A percentile compares a stretch with the other conserved stretches of the same genome.
phyloP scores from a whole-genome alignment of 768 basidiomycete genomes.

The Hericium erinaceus region DNA sequence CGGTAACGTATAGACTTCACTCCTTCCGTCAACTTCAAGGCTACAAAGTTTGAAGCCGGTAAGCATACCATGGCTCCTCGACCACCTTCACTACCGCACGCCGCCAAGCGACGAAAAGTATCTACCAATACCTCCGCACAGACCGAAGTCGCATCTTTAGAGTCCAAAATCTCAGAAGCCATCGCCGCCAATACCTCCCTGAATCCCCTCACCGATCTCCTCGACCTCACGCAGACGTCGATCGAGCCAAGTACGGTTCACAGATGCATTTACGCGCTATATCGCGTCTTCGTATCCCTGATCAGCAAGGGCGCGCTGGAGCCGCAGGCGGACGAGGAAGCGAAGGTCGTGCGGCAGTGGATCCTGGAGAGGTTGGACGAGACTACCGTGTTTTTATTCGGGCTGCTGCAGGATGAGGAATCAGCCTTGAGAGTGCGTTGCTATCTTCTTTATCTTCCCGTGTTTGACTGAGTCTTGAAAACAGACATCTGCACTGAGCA shows the following conservation, averaged over 20 bases:
- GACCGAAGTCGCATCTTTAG: constrained; percentile 27
- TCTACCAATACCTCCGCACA: not conserved
- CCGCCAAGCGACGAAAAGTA: not conserved
- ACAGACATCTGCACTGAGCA: constrained; percentile 64
- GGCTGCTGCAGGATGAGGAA: constrained; percentile 72
- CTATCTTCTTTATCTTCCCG: not conserved
- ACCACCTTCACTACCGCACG: not conserved
- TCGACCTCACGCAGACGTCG: constrained; percentile 42
- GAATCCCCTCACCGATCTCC: constrained; percentile 70
- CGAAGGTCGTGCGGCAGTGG: constrained; percentile 64
- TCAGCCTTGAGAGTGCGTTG: constrained; percentile 56
- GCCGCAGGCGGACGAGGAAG: constrained; percentile 46
- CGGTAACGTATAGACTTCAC: too few species aligned
- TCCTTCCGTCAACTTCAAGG: too few species aligned
- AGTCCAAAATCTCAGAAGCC: constrained; percentile 45
- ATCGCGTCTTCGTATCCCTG: constrained; percentile 64
- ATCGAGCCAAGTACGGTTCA: constrained; percentile 48
- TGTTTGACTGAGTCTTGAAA: not conserved
- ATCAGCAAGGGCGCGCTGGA: constrained; percentile 47
- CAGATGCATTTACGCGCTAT: constrained; percentile 75
- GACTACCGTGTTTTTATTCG: constrained; percentile 60
- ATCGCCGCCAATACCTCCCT: constrained; percentile 50
- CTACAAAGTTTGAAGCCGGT: not conserved
- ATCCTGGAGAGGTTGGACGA: constrained; percentile 63
- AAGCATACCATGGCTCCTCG: not conserved